Evolutionary conservation across 2,329 filamentous ascomycete genomes (phyloP), one percentile per base, ranked within the genome.

Genomic region (Thyridium curvatum): DNA sequence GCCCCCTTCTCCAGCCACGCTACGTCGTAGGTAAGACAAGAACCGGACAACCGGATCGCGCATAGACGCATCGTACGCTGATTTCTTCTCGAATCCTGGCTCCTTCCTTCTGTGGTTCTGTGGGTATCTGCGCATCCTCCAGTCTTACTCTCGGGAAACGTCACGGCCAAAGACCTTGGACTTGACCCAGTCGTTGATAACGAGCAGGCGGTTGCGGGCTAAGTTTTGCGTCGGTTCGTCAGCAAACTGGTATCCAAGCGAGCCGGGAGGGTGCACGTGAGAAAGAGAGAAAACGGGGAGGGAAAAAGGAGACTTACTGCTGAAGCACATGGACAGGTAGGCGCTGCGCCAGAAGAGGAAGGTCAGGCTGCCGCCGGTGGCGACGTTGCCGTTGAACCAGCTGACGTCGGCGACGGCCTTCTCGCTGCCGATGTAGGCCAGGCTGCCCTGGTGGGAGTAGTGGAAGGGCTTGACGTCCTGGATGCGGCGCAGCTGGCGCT

Each of bases 291-390:
- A 15, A 18, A 7, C 21, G 15, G 18, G 3, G 17, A 32, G 18
- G 3, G 3, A 21, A 15, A 29, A 37, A 35, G 15, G 28, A 43
- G 51, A 85, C 87, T 82, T 77, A 93, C 88, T 90, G 81, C 90
- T 97, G 66, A 98, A 98, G 79, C 91, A 96, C 93, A 98, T 98
- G 75, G 88, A 96, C 63, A 98, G 72, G 66, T 98, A 98, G 40
- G 91, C 93, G 59, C 86, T 94, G 62, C 90, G 79, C 93, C 93
- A 98, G 80, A 98, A 98, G 51, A 96, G 78, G 70, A 94, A 98
- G 41, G 93, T 98, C 66, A 97, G 72, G 55, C 84, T 87, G 60
- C 93, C 93, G 59, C 91, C 93, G 34, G 84, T 87, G 45, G 93
- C 91, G 53, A 98, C 77, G 71, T 97, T 98, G 50, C 93, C 93